Conservation (phyloP, 164 flowering plant species). For the Sextonia rubra region DNA sequence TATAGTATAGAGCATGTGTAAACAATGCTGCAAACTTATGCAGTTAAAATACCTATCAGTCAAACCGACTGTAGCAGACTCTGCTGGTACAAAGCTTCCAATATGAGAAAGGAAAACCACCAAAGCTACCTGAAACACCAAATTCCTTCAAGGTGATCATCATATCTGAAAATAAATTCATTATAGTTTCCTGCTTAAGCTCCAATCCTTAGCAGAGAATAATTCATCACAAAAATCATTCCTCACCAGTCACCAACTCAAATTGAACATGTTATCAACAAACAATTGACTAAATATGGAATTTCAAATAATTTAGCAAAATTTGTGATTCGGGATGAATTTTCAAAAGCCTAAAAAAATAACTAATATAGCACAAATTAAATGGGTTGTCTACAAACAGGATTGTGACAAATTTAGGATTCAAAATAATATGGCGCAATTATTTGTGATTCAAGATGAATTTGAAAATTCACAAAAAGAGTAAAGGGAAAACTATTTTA, state of each 20-base stretch:
- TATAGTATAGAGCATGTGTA: background rate
- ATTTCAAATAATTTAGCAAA: background rate
- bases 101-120: constrained; percentile 92
- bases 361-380: background rate
- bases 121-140: constrained; percentile 77
- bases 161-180: background rate
- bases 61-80: constrained; percentile 88
- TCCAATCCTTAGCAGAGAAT: too few species aligned
- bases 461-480: background rate
- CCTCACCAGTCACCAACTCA: too few species aligned
- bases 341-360: background rate
- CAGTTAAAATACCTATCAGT: constrained; percentile 66
- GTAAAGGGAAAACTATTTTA: background rate
- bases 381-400: background rate
- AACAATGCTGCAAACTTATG: background rate
- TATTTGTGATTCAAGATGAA: background rate
- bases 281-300: background rate
- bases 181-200: background rate
- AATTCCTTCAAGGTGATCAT: background rate
- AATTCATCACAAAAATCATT: too few species aligned
- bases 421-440: background rate
- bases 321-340: background rate
- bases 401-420: background rate
- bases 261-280: background rate
- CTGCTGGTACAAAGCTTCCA: constrained; percentile 98